Base-by-base conservation (phyloP, 2,329 filamentous ascomycete genomes). In the Fusarium lyarnte region DNA sequence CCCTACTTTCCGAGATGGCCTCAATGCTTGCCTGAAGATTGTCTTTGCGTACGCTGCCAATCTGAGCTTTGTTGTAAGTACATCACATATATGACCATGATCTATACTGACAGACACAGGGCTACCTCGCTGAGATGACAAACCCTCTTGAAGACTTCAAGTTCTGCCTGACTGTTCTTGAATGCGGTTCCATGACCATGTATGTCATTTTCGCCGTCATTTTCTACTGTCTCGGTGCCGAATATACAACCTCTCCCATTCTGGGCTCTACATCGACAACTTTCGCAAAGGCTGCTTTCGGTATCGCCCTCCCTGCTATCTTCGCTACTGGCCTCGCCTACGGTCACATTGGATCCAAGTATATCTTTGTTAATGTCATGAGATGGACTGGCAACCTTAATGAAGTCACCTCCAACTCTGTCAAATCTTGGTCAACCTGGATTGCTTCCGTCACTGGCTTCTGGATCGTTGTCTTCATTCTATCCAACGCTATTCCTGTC, bases 401-500 rank as follows among this genome's bases (percentile, higher is more conserved):
- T 16, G 60, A 76, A 39, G 67, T 76, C 4, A 76, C 74, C 3
- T 60, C 70, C 7, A 73, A 73, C 54, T 77, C 67, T 8, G 47
- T 70, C 29, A 76, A 68, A 11, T 74, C 78, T 0, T 81, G 79
- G 77, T 38, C 52, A 11, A 72, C 70, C 1, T 79, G 77, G 77
- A 25, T 79, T 4, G 62, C 53, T 6, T 76, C 70, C 3, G 74
- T 77, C 1, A 77, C 69, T 16, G 45, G 58, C 2, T 78, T 78
- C 39, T 78, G 76, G 77, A 41, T 79, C 10, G 41, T 78, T 3
- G 68, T 74, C 6, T 79, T 79, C 6, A 73, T 74, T 11, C 55
- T 79, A 13, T 79, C 77, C 10, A 79, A 78, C 38, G 77, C 73
- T 11, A 78, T 79, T 17, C 77, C 78, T 3, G 70, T 78, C 2